Evolutionary conservation across 2,329 filamentous ascomycete species (phyloP), one percentile per base, ranked within the genome.

Genomic region (Sordariomycetes sp.): DNA sequence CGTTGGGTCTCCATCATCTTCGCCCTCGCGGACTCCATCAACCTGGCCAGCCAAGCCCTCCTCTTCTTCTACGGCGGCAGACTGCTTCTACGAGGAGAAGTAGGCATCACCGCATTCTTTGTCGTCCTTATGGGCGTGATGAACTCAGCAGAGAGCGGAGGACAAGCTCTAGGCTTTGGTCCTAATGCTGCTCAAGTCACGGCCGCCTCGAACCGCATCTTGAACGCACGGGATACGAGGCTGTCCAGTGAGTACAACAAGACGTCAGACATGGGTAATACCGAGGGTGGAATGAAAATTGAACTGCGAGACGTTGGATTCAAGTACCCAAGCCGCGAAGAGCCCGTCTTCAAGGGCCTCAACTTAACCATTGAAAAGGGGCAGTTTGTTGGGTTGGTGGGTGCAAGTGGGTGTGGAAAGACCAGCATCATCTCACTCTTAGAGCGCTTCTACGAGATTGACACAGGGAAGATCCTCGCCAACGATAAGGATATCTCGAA

Each of bases 371-470:
- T 86, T 34, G 63, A 76, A 42, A 77, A 75, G 43, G 81, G 80
- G 5, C 76, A 83, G 48, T 85, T 83, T 46, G 77, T 72, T 1
- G 81, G 79, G 2, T 63, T 86, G 2, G 80, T 86, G 5, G 81
- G 82, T 2, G 70, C 79, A 1, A 80, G 75, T 2, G 80, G 80
- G 1, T 82, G 77, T 38, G 81, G 81, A 23, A 85, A 88, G 59
- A 82, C 78, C 1, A 85, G 76, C 12, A 76, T 85, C 28, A 72
- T 90, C 23, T 66, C 69, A 34, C 57, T 81, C 1, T 54, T 81
- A 6, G 76, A 81, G 54, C 21, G 75, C 11, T 87, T 88, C 55
- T 90, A 90, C 51, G 74, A 84, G 26, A 58, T 77, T 0, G 62
- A 71, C 12, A 61, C 66, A 9, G 86, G 86, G 6, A 59, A 63